Conservation (phyloP, 495 filamentous ascomycete genomes). For the Penicillium waksmanii region DNA sequence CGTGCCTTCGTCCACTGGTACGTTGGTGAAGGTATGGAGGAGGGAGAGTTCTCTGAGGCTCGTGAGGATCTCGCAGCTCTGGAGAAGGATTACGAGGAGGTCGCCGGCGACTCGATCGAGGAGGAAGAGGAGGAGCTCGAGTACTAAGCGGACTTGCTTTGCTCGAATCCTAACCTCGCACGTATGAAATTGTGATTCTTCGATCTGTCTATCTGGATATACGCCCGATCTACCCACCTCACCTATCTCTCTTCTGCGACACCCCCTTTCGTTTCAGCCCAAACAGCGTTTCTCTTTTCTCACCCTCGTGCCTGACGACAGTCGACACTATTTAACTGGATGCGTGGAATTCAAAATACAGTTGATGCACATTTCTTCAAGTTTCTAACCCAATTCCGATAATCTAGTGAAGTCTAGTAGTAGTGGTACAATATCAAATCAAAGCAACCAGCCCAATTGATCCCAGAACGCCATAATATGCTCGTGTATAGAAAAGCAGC, state of each 20-base stretch:
- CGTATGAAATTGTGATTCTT: slow-evolving; percentile 26
- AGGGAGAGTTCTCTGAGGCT: slow-evolving; percentile 90
- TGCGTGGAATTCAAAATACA: slow-evolving; percentile 9
- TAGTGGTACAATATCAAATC: not conserved
- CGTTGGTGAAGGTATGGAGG: slow-evolving; percentile 95
- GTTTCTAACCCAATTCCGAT: not conserved
- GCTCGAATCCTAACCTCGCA: slow-evolving; percentile 5
- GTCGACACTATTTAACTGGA: slow-evolving; percentile 10
- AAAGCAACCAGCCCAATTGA: not conserved
- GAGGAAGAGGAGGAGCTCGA: slow-evolving; percentile 61
- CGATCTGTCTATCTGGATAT: slow-evolving; percentile 30
- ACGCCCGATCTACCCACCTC: slow-evolving; percentile 4
- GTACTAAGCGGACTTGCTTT: slow-evolving; percentile 56
- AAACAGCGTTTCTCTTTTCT: slow-evolving; percentile 29
- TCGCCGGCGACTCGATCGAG: slow-evolving; percentile 72
- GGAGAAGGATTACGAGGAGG: slow-evolving; percentile 92
- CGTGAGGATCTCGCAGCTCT: slow-evolving; percentile 88
- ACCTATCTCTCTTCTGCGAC: slow-evolving; percentile 29
- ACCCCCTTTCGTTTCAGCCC: slow-evolving; percentile 34
- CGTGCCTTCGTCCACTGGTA: slow-evolving; percentile 96
- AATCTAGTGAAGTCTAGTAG: not conserved
- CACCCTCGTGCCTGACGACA: slow-evolving; percentile 13
- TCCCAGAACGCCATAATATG: not conserved
- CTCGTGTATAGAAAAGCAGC: not conserved
- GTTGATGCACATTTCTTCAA: slow-evolving; percentile 10